Conservation (phyloP, 768 basidiomycete species). For the Rhizopogon sp. region DNA sequence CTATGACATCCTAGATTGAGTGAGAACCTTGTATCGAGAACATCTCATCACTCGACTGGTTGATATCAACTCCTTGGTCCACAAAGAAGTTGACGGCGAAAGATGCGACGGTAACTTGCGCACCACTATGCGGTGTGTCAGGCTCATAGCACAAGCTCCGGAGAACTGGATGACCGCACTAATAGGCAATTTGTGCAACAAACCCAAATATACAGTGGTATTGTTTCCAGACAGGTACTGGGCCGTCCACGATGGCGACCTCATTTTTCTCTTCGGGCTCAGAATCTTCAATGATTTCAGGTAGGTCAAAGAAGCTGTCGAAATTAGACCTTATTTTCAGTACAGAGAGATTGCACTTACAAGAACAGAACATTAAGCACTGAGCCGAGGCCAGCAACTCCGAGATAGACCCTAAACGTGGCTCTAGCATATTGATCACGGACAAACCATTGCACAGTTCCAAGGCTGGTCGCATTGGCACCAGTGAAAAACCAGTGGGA, state of each 20-base stretch:
- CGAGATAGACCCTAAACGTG: conserved; percentile 51
- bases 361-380: conserved; percentile 59
- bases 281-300: conserved; percentile 68
- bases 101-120: conserved; percentile 61
- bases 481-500: conserved; percentile 71
- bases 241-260: conserved; percentile 33
- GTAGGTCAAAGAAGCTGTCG: conserved; percentile 54
- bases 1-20: conserved; percentile 45
- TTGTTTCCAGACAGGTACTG: conserved; percentile 62
- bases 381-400: conserved; percentile 59
- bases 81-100: conserved; percentile 65
- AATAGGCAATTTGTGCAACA: conserved; percentile 65
- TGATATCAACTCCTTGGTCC: conserved; percentile 53
- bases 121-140: conserved; percentile 34
- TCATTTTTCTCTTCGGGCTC: conserved; percentile 42
- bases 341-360: conserved; percentile 28
- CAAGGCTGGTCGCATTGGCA: conserved; percentile 52
- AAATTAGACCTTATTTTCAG: conserved; percentile 1
- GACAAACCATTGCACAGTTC: conserved; percentile 59
- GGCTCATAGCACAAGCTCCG: not conserved
- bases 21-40: not conserved
- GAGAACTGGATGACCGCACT: conserved; percentile 32
- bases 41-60: conserved; percentile 33
- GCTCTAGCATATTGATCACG: not conserved
- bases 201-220: conserved; percentile 68